phyloP scores from a whole-genome alignment of 2,329 filamentous ascomycete species.

The Fusarium incarnatum region DNA sequence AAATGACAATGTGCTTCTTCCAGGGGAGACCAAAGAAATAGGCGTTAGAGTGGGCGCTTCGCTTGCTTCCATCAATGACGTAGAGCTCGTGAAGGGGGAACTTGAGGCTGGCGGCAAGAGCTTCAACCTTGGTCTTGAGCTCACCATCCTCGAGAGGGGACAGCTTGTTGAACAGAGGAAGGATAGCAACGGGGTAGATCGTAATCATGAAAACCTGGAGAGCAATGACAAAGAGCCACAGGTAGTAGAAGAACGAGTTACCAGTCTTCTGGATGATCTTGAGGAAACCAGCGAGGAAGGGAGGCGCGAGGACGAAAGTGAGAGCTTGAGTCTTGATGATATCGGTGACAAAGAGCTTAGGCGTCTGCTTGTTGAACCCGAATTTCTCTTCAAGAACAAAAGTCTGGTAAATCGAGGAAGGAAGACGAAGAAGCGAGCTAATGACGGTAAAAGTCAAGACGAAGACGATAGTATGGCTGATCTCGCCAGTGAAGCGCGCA shows the following conservation, averaged over 20 bases:
- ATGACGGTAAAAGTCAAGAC: constrained; percentile 87
- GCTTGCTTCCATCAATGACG: constrained; percentile 92
- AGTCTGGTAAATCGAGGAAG: constrained; percentile 88
- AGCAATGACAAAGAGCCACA: constrained; percentile 91
- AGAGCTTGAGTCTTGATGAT: constrained; percentile 92
- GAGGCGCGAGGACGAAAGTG: constrained; percentile 81
- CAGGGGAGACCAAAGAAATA: constrained; percentile 98
- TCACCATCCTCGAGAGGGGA: constrained; percentile 88
- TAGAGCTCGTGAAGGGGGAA: constrained; percentile 95
- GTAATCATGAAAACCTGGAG: constrained; percentile 96
- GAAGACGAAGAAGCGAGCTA: constrained; percentile 82
- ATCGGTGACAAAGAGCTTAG: constrained; percentile 87
- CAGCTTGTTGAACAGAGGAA: constrained; percentile 98
- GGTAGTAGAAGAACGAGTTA: constrained; percentile 95
- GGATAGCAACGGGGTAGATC: constrained; percentile 92
- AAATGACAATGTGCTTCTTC: constrained; percentile 99
- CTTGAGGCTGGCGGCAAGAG: constrained; percentile 81
- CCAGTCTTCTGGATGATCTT: constrained; percentile 95
- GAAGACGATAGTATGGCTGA: constrained; percentile 92
- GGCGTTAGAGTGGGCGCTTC: constrained; percentile 87
- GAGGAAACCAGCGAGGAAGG: constrained; percentile 91
- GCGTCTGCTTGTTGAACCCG: constrained; percentile 98
- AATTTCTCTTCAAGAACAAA: constrained; percentile 98
- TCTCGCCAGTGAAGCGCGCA: constrained; percentile 86
- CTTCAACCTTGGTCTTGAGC: constrained; percentile 89